Evolutionary conservation across 2,329 filamentous ascomycete genomes (phyloP), one percentile per base, ranked within the genome.

Genomic region (Rhynchosporium agropyri): DNA sequence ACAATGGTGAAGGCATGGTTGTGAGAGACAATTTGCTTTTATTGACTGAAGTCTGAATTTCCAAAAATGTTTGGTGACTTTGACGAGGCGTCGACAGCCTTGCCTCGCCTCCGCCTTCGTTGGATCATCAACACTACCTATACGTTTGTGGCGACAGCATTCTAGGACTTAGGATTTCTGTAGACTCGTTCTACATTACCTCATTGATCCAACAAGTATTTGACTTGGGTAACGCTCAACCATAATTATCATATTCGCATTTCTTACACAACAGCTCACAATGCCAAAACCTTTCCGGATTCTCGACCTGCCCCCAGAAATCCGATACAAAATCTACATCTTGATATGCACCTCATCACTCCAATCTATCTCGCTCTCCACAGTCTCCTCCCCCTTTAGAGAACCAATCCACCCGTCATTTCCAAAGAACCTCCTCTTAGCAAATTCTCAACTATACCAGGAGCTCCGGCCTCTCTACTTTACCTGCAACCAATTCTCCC

Each of bases 231-330:
- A 20, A 20, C 20, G 20, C 20, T 20, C 20, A 20, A 20, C 20
- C 20, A 20, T 20, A 20, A 20, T 20, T 20, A 20, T 20, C 20
- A 20, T 20, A 20, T 20, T 20, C 20, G 20, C 20, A 20, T 20
- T 20, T 1, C 46, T 13, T 51, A 31, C 6, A 51, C 9, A 9
- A 33, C 29, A 20, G 1, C 40, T 26, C 55, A 36, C 48, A 48
- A 57, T 51, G 46, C 12, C 40, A 13, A 58, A 65, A 60, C 55
- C 59, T 8, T 70, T 72, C 46, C 66, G 51, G 5, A 68, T 74
- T 33, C 68, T 74, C 40, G 67, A 69, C 12, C 68, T 74, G 6
- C 70, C 72, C 8, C 65, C 69, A 3, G 71, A 74, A 57, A 67
- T 74, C 20, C 67, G 70, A 8, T 46, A 50, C 28, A 69, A 69